phyloP scores from a whole-genome alignment of 371 early-diverging fungal genomes.

The Mucor saturninus region DNA sequence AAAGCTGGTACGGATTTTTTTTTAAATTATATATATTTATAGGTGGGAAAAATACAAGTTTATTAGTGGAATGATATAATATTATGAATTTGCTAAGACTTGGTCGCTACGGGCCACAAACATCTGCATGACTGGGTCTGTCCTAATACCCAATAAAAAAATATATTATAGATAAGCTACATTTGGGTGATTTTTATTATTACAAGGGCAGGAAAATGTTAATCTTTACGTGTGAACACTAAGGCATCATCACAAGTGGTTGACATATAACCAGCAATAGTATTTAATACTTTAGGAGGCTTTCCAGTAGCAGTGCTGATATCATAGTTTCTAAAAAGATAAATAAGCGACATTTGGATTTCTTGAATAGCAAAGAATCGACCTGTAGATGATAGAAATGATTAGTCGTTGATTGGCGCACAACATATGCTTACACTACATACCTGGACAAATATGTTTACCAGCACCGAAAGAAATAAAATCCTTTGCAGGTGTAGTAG shows the following conservation, averaged over 20 bases:
- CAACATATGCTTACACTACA: neutral
- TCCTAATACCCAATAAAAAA: no score
- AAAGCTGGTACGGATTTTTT: no score
- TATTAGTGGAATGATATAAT: no score
- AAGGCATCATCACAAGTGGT: constrained; percentile 30
- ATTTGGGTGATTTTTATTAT: no score
- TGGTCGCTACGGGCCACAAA: no score
- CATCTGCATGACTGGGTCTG: no score
- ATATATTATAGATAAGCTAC: no score
- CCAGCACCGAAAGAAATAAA: constrained; percentile 45
- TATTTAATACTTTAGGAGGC: constrained; percentile 16
- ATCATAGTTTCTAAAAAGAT: constrained; percentile 32
- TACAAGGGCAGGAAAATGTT: neutral
- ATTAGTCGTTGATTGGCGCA: neutral
- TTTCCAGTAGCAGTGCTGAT: constrained; percentile 31
- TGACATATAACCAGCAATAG: constrained; percentile 21
- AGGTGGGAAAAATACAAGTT: no score
- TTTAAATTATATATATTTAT: no score
- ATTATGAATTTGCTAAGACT: no score
- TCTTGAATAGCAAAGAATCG: constrained; percentile 59
- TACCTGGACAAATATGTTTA: constrained; percentile 38
- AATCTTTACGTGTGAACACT: constrained; percentile 17
- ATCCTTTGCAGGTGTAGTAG: constrained; percentile 34
- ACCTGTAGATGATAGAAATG: neutral
- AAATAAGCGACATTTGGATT: constrained; percentile 40